Evolutionary conservation across 2,329 filamentous ascomycete genomes (phyloP), one percentile per base, ranked within the genome.

Genomic region (Mycosphaerella sp.): DNA sequence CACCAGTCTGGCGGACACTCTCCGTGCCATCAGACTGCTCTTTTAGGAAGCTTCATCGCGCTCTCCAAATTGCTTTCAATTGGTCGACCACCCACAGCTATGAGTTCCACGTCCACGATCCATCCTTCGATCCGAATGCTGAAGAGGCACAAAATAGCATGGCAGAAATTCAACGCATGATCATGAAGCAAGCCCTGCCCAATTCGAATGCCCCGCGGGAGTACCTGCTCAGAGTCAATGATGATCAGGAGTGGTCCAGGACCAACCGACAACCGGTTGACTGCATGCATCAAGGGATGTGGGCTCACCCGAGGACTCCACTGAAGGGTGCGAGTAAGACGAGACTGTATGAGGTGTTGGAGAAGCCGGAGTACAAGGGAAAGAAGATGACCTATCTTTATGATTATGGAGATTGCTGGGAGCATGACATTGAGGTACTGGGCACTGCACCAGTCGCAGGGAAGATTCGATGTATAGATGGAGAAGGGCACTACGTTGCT

Each of bases 401-500:
- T 42, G 66, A 67, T 46, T 60, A 62, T 29, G 63, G 59, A 36
- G 60, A 68, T 44, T 23, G 52, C 3, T 69, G 67, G 66, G 55
- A 57, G 11, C 66, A 69, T 52, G 48, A 54, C 5, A 62, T 68
- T 21, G 50, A 45, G 8, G 39, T 61, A n/a, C 42, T 58, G 10
- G 62, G 63, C 2, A 57, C 59, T 7, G 55, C 53, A n/a, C 12
- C 48, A 14, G 38, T 51, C 9, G 64, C 49, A 12, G 26, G 42
- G 8, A 39, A 48, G 6, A 64, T 69, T 39, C 23, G 54, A 2
- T 67, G 66, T 49, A 31, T 65, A 1, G 63, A 65, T 6, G 67
- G 65, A 0, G 51, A 63, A 29, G 67, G 66, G 2, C 66, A 71
- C 54, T 45, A 47, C 7, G 60, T 65, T 26, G 64, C 67, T 14